These are phyloP conservation scores for Mariannaea elegans DNA, from an alignment of 2,329 filamentous ascomycete genomes.

Conservation along the genomic window DNA sequence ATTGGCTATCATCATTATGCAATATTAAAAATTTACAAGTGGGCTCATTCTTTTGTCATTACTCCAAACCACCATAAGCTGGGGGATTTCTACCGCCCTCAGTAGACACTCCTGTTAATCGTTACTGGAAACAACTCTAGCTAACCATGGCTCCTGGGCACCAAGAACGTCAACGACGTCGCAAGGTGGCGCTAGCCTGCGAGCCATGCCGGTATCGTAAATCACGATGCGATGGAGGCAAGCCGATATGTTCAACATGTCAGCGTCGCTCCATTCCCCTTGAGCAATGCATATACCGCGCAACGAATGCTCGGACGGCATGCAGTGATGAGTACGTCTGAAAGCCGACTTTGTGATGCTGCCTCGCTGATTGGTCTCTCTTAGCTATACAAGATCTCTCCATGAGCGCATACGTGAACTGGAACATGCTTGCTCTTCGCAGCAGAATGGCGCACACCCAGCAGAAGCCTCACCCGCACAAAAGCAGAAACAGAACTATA, in stretches of 20 bases:
- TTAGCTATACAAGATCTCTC: slow-evolving; percentile 32
- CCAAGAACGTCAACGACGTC: slow-evolving; percentile 22
- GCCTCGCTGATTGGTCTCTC: not conserved
- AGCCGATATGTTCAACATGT: slow-evolving; percentile 55
- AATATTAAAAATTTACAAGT: too few species aligned
- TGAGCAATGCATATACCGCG: slow-evolving; percentile 50
- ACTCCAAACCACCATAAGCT: too few species aligned
- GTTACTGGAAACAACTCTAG: too few species aligned
- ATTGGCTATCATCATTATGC: too few species aligned
- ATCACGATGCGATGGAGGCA: slow-evolving; percentile 52
- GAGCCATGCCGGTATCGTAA: slow-evolving; percentile 53
- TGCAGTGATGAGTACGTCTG: slow-evolving; percentile 47
- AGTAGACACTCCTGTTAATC: too few species aligned
- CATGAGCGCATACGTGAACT: slow-evolving; percentile 42
- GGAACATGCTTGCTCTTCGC: slow-evolving; percentile 31
- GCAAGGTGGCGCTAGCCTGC: slow-evolving; percentile 50
- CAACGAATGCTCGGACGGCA: slow-evolving; percentile 47
- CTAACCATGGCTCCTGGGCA: too few species aligned
- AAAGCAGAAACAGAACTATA: not conserved
- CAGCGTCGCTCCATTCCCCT: slow-evolving; percentile 44
- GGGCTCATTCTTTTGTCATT: too few species aligned
- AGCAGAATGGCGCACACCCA: not conserved
- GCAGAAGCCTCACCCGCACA: not conserved
- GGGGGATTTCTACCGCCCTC: too few species aligned
- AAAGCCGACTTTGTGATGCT: not conserved